Evolutionary conservation across 345 rosid genomes (phyloP).

Genomic region (Lumnitzera racemosa): DNA sequence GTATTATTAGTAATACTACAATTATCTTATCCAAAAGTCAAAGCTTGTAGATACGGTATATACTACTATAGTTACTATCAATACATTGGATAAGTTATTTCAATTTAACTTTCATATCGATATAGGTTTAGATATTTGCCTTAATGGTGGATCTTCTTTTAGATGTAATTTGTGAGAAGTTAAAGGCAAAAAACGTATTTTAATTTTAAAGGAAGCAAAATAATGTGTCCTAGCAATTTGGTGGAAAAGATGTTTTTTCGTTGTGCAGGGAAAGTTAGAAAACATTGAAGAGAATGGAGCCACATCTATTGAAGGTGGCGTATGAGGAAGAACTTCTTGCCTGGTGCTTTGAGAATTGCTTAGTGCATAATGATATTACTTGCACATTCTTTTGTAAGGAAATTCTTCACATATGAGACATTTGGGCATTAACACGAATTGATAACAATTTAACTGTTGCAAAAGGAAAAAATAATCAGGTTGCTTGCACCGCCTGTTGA

Average conservation of each 20-base stretch:
- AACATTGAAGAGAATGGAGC: slow-evolving; percentile 58
- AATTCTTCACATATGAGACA: neutral
- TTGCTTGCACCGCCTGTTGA: slow-evolving; percentile 30
- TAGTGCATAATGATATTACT: slow-evolving; percentile 41
- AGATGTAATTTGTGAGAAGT: slow-evolving; percentile 66
- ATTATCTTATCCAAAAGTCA: too few relatives aligned
- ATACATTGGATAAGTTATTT: too few relatives aligned
- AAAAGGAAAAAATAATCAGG: slow-evolving; percentile 49
- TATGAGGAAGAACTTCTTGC: slow-evolving; percentile 85
- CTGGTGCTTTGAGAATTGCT: slow-evolving; percentile 84
- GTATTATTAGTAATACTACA: too few relatives aligned
- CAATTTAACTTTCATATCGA: neutral
- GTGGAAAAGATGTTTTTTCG: slow-evolving; percentile 81
- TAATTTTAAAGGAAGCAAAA: slow-evolving; percentile 46
- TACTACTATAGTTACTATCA: too few relatives aligned
- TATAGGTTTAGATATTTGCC: slow-evolving; percentile 67
- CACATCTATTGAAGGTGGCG: slow-evolving; percentile 53
- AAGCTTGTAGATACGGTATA: too few relatives aligned
- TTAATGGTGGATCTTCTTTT: slow-evolving; percentile 60
- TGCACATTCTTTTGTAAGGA: neutral
- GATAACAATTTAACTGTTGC: slow-evolving; percentile 7
- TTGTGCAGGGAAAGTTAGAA: slow-evolving; percentile 74
- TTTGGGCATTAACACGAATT: neutral
- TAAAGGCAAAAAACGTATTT: slow-evolving; percentile 65
- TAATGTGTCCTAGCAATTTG: slow-evolving; percentile 41